Percentiles rank a stretch among this genome's conserved stretches.
Evolutionary conservation across 139 green algal genomes (phyloP).

Genomic region (Pleodorina starrii): DNA sequence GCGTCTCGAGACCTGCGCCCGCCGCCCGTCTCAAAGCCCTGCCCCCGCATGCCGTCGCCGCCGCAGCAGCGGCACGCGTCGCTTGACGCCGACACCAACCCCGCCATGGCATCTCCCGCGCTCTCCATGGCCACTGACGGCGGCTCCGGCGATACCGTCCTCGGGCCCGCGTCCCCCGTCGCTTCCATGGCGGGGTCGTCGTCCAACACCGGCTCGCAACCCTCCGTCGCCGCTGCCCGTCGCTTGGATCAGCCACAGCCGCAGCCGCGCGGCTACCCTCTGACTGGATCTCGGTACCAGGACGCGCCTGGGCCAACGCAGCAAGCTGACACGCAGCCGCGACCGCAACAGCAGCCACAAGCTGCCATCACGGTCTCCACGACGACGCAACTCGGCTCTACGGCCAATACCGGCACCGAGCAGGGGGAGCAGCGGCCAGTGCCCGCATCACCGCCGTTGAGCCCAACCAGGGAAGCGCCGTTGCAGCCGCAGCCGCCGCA

Average conservation of each 20-base stretch:
- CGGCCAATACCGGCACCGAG: neutral
- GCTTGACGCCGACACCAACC: slow-evolving; percentile 37
- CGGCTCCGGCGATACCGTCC: neutral
- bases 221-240: neutral
- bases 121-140: neutral
- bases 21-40: neutral
- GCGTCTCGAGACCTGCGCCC: neutral
- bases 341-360: slow-evolving; percentile 22
- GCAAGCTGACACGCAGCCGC: no score
- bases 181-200: no score
- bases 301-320: no score
- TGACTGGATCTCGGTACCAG: neutral
- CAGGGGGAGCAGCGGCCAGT: neutral
- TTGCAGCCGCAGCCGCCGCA: neutral
- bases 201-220: neutral
- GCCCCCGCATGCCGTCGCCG: neutral
- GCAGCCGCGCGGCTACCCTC: neutral
- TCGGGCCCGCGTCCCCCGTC: neutral
- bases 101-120: slow-evolving; percentile 33
- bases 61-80: neutral
- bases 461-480: neutral
- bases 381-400: neutral
- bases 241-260: neutral
- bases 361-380: neutral
- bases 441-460: neutral